Conservation (phyloP, 441 rosid species). For the Dalechampia spathulata region DNA sequence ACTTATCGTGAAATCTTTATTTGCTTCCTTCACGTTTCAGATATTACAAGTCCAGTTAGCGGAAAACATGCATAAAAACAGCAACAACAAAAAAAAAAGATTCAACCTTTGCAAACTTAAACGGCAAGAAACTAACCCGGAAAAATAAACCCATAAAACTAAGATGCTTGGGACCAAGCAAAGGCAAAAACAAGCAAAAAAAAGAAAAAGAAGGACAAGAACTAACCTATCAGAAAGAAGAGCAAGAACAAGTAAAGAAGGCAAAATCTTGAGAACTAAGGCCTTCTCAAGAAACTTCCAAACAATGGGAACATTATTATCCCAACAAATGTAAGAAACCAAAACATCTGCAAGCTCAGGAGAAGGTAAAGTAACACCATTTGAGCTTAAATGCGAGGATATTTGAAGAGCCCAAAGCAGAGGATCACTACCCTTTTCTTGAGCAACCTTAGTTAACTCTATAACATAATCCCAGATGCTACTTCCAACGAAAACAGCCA, state of each 20-base stretch:
- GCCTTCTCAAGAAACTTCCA: constrained; percentile 98
- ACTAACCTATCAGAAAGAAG: constrained; percentile 56
- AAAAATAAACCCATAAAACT: constrained; percentile 5
- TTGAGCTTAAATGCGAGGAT: constrained; percentile 44
- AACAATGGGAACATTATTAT: constrained; percentile 69
- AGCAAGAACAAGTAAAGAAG: constrained; percentile 72
- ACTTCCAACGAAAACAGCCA: constrained; percentile 39
- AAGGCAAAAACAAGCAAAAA: background rate
- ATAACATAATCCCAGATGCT: constrained; percentile 55
- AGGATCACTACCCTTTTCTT: constrained; percentile 67
- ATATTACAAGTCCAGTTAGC: constrained; percentile 4
- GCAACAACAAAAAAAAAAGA: background rate
- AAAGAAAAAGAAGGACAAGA: background rate
- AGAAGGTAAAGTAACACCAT: constrained; percentile 65
- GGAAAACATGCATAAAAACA: background rate
- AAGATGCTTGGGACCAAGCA: too few relatives aligned
- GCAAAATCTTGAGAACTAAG: constrained; percentile 48
- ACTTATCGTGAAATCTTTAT: too few relatives aligned
- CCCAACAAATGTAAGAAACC: constrained; percentile 90
- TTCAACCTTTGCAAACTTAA: background rate
- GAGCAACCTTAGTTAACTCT: constrained; percentile 55
- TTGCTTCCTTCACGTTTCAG: too few relatives aligned
- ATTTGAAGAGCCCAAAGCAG: constrained; percentile 69
- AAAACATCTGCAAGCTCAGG: constrained; percentile 65
- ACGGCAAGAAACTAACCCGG: background rate